Conservation (phyloP, 306 rosid species). For the Acacia crassicarpa region DNA sequence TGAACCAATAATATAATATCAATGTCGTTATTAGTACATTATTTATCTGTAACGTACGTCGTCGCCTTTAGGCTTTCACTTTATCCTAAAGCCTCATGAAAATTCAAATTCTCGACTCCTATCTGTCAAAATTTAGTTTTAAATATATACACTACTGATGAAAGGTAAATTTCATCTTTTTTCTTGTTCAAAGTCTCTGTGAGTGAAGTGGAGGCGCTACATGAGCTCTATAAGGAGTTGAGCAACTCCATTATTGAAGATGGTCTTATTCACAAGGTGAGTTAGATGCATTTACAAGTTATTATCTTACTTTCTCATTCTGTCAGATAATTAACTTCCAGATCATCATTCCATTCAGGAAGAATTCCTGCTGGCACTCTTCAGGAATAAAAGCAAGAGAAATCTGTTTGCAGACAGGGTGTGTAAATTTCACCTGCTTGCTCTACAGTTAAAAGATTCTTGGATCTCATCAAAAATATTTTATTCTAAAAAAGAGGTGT, state of each 20-base stretch:
- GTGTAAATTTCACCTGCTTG: constrained; percentile 29
- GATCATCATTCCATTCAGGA: constrained; percentile 51
- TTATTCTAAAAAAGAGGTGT: neutral
- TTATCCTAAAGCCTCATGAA: neutral
- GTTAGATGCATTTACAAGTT: neutral
- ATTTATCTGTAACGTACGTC: neutral
- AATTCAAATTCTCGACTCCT: neutral
- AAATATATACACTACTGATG: neutral
- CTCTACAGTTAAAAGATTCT: constrained; percentile 8
- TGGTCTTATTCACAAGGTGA: constrained; percentile 83
- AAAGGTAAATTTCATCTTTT: neutral
- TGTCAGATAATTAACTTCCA: constrained; percentile 13
- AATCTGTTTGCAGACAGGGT: constrained; percentile 91
- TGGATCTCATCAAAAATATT: neutral
- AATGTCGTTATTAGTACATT: neutral
- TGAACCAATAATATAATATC: neutral
- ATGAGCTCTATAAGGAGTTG: constrained; percentile 78
- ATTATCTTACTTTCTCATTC: constrained; percentile 6
- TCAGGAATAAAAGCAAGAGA: constrained; percentile 57
- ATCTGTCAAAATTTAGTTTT: neutral
- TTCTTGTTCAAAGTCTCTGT: constrained; percentile 60
- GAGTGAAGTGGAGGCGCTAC: constrained; percentile 79
- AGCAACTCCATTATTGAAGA: constrained; percentile 84
- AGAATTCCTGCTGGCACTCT: constrained; percentile 94
- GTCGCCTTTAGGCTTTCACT: neutral